Evolutionary conservation across 2,329 filamentous ascomycete genomes (phyloP).

Genomic region (Aspergillus brunneoviolaceus): DNA sequence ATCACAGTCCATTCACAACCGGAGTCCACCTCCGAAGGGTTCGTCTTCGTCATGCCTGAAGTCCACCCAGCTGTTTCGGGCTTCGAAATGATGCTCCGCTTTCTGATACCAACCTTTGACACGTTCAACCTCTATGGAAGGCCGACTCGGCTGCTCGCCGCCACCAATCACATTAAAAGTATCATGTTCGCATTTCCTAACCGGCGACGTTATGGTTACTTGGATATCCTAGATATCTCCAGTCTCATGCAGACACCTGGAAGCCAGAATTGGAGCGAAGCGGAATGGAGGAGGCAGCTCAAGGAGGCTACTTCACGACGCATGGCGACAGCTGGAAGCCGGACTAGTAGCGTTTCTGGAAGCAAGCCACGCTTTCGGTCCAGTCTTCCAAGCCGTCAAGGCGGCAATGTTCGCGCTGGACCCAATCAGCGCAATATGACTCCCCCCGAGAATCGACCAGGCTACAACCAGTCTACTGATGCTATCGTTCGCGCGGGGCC

Average conservation of each 20-base stretch:
- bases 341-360: slow-evolving; percentile 57
- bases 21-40: slow-evolving; percentile 79
- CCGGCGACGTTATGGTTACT: slow-evolving; percentile 80
- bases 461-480: slow-evolving; percentile 39
- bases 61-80: slow-evolving; percentile 86
- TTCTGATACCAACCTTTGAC: slow-evolving; percentile 91
- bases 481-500: slow-evolving; percentile 33
- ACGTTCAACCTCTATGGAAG: slow-evolving; percentile 89
- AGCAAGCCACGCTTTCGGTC: slow-evolving; percentile 47
- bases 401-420: slow-evolving; percentile 37
- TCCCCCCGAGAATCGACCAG: slow-evolving; percentile 21
- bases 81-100: slow-evolving; percentile 92
- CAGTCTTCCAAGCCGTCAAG: slow-evolving; percentile 37
- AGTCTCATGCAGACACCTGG: slow-evolving; percentile 75
- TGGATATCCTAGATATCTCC: slow-evolving; percentile 84
- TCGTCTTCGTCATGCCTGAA: slow-evolving; percentile 98
- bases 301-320: slow-evolving; percentile 76
- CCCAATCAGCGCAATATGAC: slow-evolving; percentile 22
- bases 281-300: slow-evolving; percentile 83
- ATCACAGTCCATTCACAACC: slow-evolving; percentile 83
- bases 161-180: slow-evolving; percentile 79
- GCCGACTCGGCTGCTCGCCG: slow-evolving; percentile 80
- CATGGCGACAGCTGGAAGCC: slow-evolving; percentile 39
- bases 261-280: slow-evolving; percentile 75
- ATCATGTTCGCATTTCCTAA: slow-evolving; percentile 98